phyloP scores from a whole-genome alignment of 1,284 basidiomycete species.

The Ceratobasidium sp. region DNA sequence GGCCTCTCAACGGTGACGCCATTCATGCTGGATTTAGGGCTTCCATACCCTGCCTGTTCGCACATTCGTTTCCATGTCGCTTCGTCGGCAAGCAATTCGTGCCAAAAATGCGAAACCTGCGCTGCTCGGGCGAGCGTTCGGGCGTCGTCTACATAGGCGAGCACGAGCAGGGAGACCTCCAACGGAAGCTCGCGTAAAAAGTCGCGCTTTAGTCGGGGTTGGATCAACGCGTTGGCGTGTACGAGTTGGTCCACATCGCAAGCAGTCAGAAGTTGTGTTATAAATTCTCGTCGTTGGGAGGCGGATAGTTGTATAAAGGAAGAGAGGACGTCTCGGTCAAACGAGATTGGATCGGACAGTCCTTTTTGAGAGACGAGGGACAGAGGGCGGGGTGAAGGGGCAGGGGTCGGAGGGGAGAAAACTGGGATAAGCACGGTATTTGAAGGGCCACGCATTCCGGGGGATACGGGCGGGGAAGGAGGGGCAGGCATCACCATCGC shows the following conservation, averaged over 20 bases:
- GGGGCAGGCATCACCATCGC: conserved; percentile 28
- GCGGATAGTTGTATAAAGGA: conserved; percentile 59
- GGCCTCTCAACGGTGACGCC: background rate
- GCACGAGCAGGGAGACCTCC: conserved; percentile 87
- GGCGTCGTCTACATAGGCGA: conserved; percentile 88
- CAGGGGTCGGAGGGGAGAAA: conserved; percentile 76
- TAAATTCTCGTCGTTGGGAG: conserved; percentile 70
- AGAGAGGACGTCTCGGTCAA: conserved; percentile 51
- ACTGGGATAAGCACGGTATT: conserved; percentile 59
- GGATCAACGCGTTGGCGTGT: conserved; percentile 79
- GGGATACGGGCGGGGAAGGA: conserved; percentile 34
- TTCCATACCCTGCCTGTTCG: conserved; percentile 68
- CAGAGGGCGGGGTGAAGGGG: conserved; percentile 70
- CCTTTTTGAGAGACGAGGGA: conserved; percentile 41
- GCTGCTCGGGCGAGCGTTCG: conserved; percentile 79
- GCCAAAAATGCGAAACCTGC: conserved; percentile 85
- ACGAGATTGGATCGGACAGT: conserved; percentile 49
- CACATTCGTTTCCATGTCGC: conserved; percentile 89
- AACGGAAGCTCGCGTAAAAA: conserved; percentile 86
- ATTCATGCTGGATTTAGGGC: conserved; percentile 31
- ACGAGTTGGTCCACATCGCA: conserved; percentile 84
- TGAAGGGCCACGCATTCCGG: conserved; percentile 22
- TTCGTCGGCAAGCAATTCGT: conserved; percentile 83
- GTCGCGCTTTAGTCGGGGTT: conserved; percentile 88
- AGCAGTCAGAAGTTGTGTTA: conserved; percentile 73